phyloP scores from a whole-genome alignment of 441 rosid species.

The Macaranga tanarius region DNA sequence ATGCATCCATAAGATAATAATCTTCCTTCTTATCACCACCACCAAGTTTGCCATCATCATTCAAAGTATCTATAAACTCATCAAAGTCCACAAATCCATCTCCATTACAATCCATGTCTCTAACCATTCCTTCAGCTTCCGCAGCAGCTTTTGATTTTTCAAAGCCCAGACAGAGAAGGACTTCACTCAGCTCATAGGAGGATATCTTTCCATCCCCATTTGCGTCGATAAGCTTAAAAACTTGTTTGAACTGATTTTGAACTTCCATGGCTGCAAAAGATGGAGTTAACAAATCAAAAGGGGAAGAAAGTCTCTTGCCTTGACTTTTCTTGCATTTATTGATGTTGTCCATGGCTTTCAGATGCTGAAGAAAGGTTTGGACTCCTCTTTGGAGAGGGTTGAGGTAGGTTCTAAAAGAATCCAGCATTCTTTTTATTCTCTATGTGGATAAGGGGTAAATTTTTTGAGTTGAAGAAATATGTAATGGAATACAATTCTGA shows the following conservation, averaged over 20 bases:
- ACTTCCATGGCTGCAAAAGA: constrained; percentile 40
- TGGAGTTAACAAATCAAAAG: constrained; percentile 26
- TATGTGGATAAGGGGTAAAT: too few species aligned
- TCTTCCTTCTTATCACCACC: constrained; percentile 5
- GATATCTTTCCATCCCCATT: constrained; percentile 56
- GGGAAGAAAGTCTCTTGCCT: constrained; percentile 18
- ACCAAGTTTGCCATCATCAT: neutral
- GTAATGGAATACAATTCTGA: constrained; percentile 21
- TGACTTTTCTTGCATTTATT: constrained; percentile 14
- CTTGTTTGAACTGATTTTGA: constrained; percentile 25
- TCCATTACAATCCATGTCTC: constrained; percentile 41
- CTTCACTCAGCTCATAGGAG: constrained; percentile 37
- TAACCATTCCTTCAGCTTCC: constrained; percentile 43
- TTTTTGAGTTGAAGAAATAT: neutral
- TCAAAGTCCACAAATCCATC: constrained; percentile 47
- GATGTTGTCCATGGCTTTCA: constrained; percentile 11
- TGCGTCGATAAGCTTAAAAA: constrained; percentile 35
- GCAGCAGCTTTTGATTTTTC: constrained; percentile 31
- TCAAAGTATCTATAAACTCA: constrained; percentile 38
- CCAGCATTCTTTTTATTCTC: constrained; percentile 9
- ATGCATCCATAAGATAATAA: constrained; percentile 41
- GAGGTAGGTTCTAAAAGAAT: constrained; percentile 26
- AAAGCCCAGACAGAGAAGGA: constrained; percentile 38
- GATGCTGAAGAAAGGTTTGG: constrained; percentile 5
- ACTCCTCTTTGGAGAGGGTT: constrained; percentile 25